Evolutionary conservation across 1,284 basidiomycete species (phyloP), one percentile per base, ranked within the genome.

Genomic region (Pseudozyma flocculosa): DNA sequence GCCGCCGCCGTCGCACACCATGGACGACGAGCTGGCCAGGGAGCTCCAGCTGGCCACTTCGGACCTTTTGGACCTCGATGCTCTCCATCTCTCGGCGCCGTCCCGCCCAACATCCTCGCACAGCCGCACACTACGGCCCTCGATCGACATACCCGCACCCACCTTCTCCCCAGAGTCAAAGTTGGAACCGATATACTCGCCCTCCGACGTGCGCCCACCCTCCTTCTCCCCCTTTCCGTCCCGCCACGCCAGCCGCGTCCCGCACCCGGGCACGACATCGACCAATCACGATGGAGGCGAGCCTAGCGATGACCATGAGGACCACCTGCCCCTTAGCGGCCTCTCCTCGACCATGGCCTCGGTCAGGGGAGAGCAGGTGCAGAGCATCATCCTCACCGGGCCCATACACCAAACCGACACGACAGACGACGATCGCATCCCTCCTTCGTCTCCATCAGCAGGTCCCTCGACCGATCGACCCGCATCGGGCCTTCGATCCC

Each of bases 1-100:
- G n/a, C n/a, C n/a, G n/a, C n/a, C n/a, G n/a, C n/a, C 26, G 11
- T 29, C 26, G 26, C 26, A 5, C 44, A 53, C 36, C 21, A 65
- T 61, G 62, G 62, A 65, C 8, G 48, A 39, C 10, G 45, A 65
- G 39, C 45, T 68, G n/a, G 52, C 61, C 18, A 49, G 52, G 21
- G 66, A 68, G 40, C 48, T 68, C 3, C 58, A 51, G n/a, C 50
- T 61, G 52, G 66, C 66, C 9, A 59, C 66, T 18, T 40, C 55
- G 26, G 54, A 68, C 26, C 58, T 68, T 21, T 45, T 68, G 2
- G 66, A 66, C 24, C 48, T 64, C 43, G 43, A 34, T 24, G 43
- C 48, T 15, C n/a, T 34, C 22, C 49, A 43, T 14, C 32, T 48
- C 13, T 40, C 43, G 22, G 40, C 48, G 29, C 47, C 9, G 10